Base-by-base conservation (phyloP, 1,284 basidiomycete genomes). In the Phenoliferia sp. region DNA sequence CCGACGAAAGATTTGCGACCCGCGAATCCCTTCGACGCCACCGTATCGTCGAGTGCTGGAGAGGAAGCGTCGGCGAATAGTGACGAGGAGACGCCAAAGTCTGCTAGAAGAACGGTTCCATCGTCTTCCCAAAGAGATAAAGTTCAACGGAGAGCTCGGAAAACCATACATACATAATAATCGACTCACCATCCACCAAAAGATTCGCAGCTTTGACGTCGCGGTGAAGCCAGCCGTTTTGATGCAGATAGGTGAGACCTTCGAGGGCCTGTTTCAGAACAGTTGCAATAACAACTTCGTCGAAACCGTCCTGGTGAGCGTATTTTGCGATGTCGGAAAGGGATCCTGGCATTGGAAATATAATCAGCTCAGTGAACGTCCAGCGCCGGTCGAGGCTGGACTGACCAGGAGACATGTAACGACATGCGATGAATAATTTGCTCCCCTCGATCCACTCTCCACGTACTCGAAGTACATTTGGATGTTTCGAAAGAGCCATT, bases 401-500 rank as follows among this genome's bases (percentile, higher is more conserved):
- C 59, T 33, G 7, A 68, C 87, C 88, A 74, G 87, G 90, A 19
- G 69, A 63, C 92, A 94, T 94, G 67, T 94, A 85, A 50, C 92
- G 88, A 64, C 92, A 83, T 3, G 92, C 91, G 69, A 94, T 94
- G 77, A 87, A 86, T 5, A 94, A 83, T 76, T 90, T 90, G 78
- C 89, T 65, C 33, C 65, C 69, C n/a, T 50, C 48, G 57, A 90
- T 86, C 92, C 92, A 94, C 52, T 88, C 88, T 16, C 92, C 92
- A 72, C 92, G 87, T 2, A 94, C 92, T 66, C 91, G 87, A 26
- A 94, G 83, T 7, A 94, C 90, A 74, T 94, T 93, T 32, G 92
- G 91, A 72, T 94, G 92, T 77, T 94, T 94, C n/a, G 88, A 90
- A 2, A 94, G 83, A 3, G 90, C 92, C 92, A 94, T 94, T 58